Base-by-base conservation (phyloP, 306 rosid genomes). In the Oemleria cerasiformis region DNA sequence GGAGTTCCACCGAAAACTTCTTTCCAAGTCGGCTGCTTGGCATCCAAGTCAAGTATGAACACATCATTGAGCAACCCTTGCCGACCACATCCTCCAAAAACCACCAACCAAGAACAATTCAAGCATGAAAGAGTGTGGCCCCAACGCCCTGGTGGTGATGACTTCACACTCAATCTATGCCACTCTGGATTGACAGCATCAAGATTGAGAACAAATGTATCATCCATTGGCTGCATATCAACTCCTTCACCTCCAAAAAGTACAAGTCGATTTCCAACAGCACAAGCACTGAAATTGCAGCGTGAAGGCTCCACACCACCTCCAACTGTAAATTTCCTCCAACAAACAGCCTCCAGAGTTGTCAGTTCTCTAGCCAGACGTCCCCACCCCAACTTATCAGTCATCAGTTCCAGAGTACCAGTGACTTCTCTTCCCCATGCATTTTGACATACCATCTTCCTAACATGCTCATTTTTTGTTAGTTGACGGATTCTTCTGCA, bases 71-170 rank as follows among this genome's bases (percentile, higher is more conserved):
- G 92, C 81, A 94, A 79, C 57, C 99, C 99, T 86, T 91, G 79
- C 65, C 88, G 84, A 21, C 99, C 99, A 68, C 96, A 91, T 58
- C 99, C 99, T 40, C 99, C 99, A 34, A 94, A 94, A 54, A 94
- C 91, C 30, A 94, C 92, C 49, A 94, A 79, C 97, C 91, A 91
- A 61, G 99, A 94, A 76, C 88, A 90, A 58, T 94, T 88, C 56
- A 94, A 70, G 76, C 96, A 89, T 5, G 99, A 91, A 40, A 94
- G 91, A 0, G 96, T 94, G 83, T 94, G 99, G 72, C 99, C 99
- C 97, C 99, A 94, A 8, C 97, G 87, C 44, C 99, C 99, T 0
- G 99, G 99, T n/a, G 99, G 99, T 59, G 99, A 91, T 70, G 95
- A 85, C 83, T 86, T 81, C 75, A 94, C 97, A 8, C 84, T 89